These are phyloP conservation scores for Eimeria brunetti DNA, from an alignment of 169 alveolate genomes.

Conservation along the genomic window DNA sequence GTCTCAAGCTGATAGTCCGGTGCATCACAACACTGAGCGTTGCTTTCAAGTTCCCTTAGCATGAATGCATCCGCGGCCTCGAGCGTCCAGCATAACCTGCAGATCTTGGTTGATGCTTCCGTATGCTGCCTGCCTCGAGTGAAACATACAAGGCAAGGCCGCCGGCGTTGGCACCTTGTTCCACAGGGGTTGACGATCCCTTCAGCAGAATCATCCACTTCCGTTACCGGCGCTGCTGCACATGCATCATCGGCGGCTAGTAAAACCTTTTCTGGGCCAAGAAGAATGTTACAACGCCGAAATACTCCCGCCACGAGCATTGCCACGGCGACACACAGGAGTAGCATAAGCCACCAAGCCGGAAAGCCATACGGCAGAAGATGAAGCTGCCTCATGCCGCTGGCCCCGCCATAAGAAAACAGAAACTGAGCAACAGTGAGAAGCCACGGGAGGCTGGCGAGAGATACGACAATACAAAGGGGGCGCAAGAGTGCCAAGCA, in stretches of 20 bases:
- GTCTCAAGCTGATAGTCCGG: conserved; percentile 37
- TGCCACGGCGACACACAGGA: conserved; percentile 2
- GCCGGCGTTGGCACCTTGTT: neutral
- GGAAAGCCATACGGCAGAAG: conserved; percentile 52
- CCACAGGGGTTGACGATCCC: neutral
- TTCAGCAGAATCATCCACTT: neutral
- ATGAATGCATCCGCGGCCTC: conserved; percentile 34
- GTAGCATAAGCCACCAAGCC: conserved; percentile 59
- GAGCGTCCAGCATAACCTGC: conserved; percentile 36
- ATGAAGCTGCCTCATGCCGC: conserved; percentile 35
- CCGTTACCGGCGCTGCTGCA: conserved; percentile 7
- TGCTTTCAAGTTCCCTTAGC: conserved; percentile 42
- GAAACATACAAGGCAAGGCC: neutral
- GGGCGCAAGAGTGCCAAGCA: conserved; percentile 13
- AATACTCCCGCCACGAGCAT: conserved; percentile 42
- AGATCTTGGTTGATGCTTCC: neutral
- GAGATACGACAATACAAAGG: neutral
- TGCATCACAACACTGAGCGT: neutral
- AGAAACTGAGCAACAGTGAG: neutral
- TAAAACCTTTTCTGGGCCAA: conserved; percentile 51
- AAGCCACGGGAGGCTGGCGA: conserved; percentile 37
- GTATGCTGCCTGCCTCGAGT: neutral
- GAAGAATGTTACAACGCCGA: neutral
- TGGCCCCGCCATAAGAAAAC: conserved; percentile 20
- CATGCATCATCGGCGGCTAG: conserved; percentile 17